These are phyloP conservation scores for Lactifluus echinatus DNA, from an alignment of 768 basidiomycete genomes.

Conservation along the genomic window DNA sequence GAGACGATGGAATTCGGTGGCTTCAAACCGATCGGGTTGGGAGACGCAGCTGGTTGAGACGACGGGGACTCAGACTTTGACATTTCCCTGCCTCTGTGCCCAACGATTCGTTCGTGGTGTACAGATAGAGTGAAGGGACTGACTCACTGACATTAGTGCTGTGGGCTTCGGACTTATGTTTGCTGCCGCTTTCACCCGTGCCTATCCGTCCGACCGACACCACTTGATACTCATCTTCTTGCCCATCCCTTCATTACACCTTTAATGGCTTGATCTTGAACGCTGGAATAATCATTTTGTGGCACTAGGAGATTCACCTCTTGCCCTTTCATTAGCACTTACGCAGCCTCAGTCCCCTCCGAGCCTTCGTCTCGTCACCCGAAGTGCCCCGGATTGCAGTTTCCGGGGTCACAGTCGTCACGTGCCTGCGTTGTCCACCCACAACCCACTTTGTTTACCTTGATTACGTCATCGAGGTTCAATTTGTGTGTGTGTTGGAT, in stretches of 20 bases:
- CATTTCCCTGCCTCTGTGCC: not conserved
- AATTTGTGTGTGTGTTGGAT: no score
- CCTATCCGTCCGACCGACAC: no score
- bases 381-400: not conserved
- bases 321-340: not conserved
- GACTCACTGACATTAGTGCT: not conserved
- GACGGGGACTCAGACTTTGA: slow-evolving; percentile 1
- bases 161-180: not conserved
- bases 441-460: no score
- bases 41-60: not conserved
- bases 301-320: no score
- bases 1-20: not conserved
- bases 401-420: no score
- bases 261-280: no score
- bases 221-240: not conserved
- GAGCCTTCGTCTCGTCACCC: not conserved
- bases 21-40: not conserved
- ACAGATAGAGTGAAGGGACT: not conserved
- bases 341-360: not conserved
- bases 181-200: not conserved
- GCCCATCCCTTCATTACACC: not conserved
- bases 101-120: not conserved
- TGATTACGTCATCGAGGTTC: no score
- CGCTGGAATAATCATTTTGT: no score
- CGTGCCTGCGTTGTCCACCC: no score